Evolutionary conservation across 2,329 filamentous ascomycete species (phyloP).

Genomic region (Sordariomycetes sp.): DNA sequence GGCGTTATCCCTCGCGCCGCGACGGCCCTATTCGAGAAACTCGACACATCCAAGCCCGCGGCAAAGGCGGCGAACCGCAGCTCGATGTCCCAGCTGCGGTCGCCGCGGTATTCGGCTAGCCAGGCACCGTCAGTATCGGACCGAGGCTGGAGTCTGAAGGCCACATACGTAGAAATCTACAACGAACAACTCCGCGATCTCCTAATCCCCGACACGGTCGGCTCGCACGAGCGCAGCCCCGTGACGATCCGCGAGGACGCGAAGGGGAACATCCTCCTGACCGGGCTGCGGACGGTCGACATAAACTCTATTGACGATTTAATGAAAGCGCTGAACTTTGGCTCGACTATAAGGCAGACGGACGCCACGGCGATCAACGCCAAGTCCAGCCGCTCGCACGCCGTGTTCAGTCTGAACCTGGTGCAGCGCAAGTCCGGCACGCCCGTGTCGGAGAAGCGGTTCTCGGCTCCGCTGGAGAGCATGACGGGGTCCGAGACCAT

Average conservation of each 20-base stretch:
- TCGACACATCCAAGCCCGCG: conserved; percentile 50
- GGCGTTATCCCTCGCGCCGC: conserved; percentile 95
- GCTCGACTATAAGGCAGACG: conserved; percentile 88
- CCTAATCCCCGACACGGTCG: conserved; percentile 64
- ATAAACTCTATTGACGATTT: conserved; percentile 90
- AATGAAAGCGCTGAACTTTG: conserved; percentile 79
- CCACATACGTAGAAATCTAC: conserved; percentile 95
- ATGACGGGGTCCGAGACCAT: conserved; percentile 58
- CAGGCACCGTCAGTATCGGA: conserved; percentile 33
- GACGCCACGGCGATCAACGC: conserved; percentile 96
- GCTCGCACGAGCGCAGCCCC: conserved; percentile 56
- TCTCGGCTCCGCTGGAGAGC: conserved; percentile 76
- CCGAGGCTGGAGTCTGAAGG: conserved; percentile 82
- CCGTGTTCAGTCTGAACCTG: conserved; percentile 91
- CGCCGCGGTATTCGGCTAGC: conserved; percentile 61
- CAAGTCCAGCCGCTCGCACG: conserved; percentile 93
- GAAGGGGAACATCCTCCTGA: conserved; percentile 89
- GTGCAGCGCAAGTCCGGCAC: conserved; percentile 68
- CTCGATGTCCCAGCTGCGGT: conserved; percentile 67
- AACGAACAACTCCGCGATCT: conserved; percentile 93
- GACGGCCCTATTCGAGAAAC: conserved; percentile 74
- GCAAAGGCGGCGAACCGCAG: conserved; percentile 42
- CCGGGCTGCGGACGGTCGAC: conserved; percentile 76
- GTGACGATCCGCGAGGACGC: conserved; percentile 93
- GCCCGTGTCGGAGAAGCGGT: conserved; percentile 64